Percentiles rank a stretch among this genome's conserved stretches.
phyloP scores from a whole-genome alignment of 2,329 filamentous ascomycete genomes.

The Colletotrichum musicola region DNA sequence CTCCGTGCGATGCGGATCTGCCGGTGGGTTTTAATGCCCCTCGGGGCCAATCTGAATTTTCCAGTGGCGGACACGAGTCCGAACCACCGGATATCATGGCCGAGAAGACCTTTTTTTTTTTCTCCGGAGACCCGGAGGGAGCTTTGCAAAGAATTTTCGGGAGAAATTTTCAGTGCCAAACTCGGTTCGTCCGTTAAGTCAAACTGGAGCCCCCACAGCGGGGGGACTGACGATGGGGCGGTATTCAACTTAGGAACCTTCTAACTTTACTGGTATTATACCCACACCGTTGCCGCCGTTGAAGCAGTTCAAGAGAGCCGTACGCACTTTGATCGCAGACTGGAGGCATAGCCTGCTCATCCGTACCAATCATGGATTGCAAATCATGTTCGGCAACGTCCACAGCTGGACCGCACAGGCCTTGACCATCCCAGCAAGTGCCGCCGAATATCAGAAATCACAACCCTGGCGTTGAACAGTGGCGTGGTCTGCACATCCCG shows the following conservation, averaged over 20 bases:
- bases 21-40: slow-evolving; percentile 16
- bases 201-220: slow-evolving; percentile 2
- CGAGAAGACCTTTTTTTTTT: slow-evolving; percentile 20
- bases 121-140: neutral
- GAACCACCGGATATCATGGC: slow-evolving; percentile 1
- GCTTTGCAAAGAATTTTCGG: slow-evolving; percentile 11
- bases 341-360: neutral
- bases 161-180: slow-evolving; percentile 6
- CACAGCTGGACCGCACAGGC: too few species aligned
- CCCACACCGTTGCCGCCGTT: too few species aligned
- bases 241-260: too few species aligned
- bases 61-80: slow-evolving; percentile 15
- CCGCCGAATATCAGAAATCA: slow-evolving; percentile 9
- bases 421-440: neutral
- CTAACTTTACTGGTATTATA: too few species aligned
- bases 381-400: neutral
- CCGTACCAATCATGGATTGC: slow-evolving; percentile 16
- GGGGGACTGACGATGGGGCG: too few species aligned
- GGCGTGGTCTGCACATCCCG: slow-evolving; percentile 15
- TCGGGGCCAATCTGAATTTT: slow-evolving; percentile 19
- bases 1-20: slow-evolving; percentile 30
- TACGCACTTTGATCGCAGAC: neutral
- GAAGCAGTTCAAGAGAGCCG: too few species aligned
- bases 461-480: neutral
- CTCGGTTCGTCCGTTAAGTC: neutral